Conservation (phyloP, 768 basidiomycete species). For the Psilocybe subaeruginosa region DNA sequence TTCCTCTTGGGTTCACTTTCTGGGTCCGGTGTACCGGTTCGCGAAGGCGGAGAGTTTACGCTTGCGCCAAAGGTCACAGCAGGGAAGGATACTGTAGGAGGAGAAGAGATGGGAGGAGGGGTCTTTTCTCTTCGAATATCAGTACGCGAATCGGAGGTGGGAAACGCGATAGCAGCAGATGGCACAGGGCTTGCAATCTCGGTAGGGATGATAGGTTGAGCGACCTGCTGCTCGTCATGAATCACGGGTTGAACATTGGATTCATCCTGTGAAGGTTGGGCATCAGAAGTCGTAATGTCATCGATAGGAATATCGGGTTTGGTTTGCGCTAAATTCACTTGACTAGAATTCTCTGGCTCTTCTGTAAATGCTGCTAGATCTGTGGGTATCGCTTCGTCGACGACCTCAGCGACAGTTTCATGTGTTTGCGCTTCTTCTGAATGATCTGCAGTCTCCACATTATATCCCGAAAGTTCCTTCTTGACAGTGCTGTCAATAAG, state of each 20-base stretch:
- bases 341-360: not conserved
- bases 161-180: slow-evolving; percentile 12
- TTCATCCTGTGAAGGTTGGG: slow-evolving; percentile 2
- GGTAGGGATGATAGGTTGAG: not conserved
- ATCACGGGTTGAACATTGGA: not conserved
- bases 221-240: slow-evolving; percentile 5
- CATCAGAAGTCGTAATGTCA: not conserved
- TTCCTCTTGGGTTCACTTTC: slow-evolving; percentile 80
- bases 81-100: slow-evolving; percentile 22
- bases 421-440: slow-evolving; percentile 7
- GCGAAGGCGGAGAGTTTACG: slow-evolving; percentile 62
- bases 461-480: slow-evolving; percentile 49
- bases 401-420: not conserved
- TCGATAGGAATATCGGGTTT: not conserved
- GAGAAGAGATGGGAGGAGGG: slow-evolving; percentile 32
- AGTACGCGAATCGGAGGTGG: slow-evolving; percentile 9
- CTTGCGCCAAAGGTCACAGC: slow-evolving; percentile 72
- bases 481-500: slow-evolving; percentile 35
- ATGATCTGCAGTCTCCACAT: slow-evolving; percentile 34
- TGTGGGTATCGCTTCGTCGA: not conserved
- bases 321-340: not conserved
- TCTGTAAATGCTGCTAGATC: not conserved
- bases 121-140: slow-evolving; percentile 12
- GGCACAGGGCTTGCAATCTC: slow-evolving; percentile 12
- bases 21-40: slow-evolving; percentile 72